Conservation (phyloP, 495 filamentous ascomycete species). For the Aspergillus hancockii region DNA sequence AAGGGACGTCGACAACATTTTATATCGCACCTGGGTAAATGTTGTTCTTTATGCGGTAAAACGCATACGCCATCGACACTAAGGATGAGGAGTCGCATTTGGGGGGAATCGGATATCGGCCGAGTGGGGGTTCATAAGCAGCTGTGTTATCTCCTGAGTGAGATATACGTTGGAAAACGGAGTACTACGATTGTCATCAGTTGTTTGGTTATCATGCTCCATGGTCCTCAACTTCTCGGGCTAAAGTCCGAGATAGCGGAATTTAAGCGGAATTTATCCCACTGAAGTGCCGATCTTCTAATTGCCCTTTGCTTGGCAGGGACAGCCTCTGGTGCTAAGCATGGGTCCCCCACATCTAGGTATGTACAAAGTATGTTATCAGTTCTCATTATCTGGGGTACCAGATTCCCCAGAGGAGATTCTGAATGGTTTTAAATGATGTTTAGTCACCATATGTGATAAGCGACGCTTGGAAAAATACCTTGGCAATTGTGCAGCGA, state of each 20-base stretch:
- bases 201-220: neutral
- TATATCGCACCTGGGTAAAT: neutral
- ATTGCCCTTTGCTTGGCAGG: neutral
- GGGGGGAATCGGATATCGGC: constrained; percentile 31
- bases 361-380: neutral
- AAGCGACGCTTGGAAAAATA: too few relatives aligned
- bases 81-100: constrained; percentile 19
- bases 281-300: too few relatives aligned
- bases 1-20: neutral
- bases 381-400: too few relatives aligned
- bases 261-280: neutral
- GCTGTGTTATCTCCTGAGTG: neutral
- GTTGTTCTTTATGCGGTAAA: constrained; percentile 3
- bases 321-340: neutral
- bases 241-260: neutral
- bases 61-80: constrained; percentile 18
- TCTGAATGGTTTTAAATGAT: too few relatives aligned
- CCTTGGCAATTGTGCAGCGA: too few relatives aligned
- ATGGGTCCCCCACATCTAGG: neutral
- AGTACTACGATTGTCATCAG: neutral
- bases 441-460: too few relatives aligned
- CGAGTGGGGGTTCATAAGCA: constrained; percentile 20
- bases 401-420: too few relatives aligned
- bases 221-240: neutral
- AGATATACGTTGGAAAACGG: too few relatives aligned